Evolutionary conservation across 1,284 basidiomycete genomes (phyloP).

Genomic region (Polyporus tsugae): DNA sequence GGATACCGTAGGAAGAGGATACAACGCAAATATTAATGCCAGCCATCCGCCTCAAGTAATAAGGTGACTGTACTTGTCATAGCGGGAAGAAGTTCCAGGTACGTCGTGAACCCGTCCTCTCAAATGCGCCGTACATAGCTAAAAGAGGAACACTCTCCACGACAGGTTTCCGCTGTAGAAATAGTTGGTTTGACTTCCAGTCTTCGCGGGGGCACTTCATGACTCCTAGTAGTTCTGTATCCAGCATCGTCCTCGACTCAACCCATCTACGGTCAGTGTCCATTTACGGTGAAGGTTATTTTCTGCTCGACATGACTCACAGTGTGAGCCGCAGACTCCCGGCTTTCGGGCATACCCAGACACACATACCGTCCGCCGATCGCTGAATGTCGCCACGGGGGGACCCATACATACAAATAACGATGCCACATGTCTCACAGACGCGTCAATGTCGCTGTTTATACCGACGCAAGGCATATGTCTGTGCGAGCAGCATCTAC

Average conservation of each 20-base stretch:
- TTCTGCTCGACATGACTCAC: neutral
- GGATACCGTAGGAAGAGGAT: neutral
- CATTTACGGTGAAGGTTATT: neutral
- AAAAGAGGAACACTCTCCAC: neutral
- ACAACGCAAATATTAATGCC: too few species aligned
- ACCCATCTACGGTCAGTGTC: neutral
- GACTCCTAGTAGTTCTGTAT: neutral
- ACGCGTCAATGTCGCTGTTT: neutral
- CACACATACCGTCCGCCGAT: neutral
- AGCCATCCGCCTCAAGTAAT: too few species aligned
- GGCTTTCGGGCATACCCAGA: neutral
- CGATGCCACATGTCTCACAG: neutral
- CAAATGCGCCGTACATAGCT: neutral
- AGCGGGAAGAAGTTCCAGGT: neutral
- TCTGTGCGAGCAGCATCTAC: neutral
- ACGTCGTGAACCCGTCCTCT: neutral
- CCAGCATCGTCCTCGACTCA: neutral
- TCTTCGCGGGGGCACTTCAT: neutral
- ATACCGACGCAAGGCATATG: neutral
- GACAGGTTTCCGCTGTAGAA: neutral
- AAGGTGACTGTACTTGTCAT: neutral
- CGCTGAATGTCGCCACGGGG: neutral
- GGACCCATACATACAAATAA: constrained; percentile 4
- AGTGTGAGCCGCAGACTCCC: neutral
- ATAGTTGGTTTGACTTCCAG: neutral